A percentile compares a stretch with the other conserved stretches of the same genome.
These are phyloP conservation scores for Fusarium denticulatum DNA, from an alignment of 2,329 filamentous ascomycete genomes.

Conservation along the genomic window DNA sequence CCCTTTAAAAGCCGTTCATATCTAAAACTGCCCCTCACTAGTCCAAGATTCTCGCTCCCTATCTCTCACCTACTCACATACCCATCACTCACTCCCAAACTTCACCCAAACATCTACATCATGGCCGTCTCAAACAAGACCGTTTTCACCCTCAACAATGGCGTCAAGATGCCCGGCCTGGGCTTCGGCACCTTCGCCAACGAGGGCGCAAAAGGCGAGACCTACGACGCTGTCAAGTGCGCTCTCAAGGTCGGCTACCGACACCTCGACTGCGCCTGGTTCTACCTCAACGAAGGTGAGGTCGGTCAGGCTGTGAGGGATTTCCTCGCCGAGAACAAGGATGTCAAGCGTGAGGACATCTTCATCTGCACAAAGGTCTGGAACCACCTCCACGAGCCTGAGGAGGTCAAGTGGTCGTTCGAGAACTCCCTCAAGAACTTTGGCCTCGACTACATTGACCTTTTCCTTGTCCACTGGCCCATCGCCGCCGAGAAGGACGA, in stretches of 20 bases:
- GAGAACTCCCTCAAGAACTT: slow-evolving; percentile 60
- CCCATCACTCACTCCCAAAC: slow-evolving; percentile 1
- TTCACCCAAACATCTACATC: slow-evolving; percentile 10
- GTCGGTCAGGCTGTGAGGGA: slow-evolving; percentile 55
- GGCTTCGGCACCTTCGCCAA: slow-evolving; percentile 75
- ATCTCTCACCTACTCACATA: slow-evolving; percentile 9
- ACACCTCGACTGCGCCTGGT: slow-evolving; percentile 60
- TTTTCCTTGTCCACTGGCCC: slow-evolving; percentile 63
- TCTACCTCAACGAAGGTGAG: slow-evolving; percentile 57
- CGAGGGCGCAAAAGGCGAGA: slow-evolving; percentile 58
- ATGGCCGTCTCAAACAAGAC: slow-evolving; percentile 43
- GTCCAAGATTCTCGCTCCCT: not conserved
- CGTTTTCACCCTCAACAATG: slow-evolving; percentile 59
- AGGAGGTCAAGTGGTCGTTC: slow-evolving; percentile 60
- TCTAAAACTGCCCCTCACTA: not conserved
- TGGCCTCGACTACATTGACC: slow-evolving; percentile 62
- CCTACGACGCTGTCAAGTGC: slow-evolving; percentile 48
- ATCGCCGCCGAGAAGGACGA: slow-evolving; percentile 56
- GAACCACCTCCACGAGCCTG: slow-evolving; percentile 64
- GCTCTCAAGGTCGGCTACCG: slow-evolving; percentile 58
- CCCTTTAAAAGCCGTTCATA: slow-evolving; percentile 22
- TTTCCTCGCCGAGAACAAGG: slow-evolving; percentile 43
- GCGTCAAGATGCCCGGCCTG: slow-evolving; percentile 68
- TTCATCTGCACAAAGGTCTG: slow-evolving; percentile 69
- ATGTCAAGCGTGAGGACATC: slow-evolving; percentile 50